Conservation (phyloP, 306 rosid genomes). For the Cicer pinnatifidum region DNA sequence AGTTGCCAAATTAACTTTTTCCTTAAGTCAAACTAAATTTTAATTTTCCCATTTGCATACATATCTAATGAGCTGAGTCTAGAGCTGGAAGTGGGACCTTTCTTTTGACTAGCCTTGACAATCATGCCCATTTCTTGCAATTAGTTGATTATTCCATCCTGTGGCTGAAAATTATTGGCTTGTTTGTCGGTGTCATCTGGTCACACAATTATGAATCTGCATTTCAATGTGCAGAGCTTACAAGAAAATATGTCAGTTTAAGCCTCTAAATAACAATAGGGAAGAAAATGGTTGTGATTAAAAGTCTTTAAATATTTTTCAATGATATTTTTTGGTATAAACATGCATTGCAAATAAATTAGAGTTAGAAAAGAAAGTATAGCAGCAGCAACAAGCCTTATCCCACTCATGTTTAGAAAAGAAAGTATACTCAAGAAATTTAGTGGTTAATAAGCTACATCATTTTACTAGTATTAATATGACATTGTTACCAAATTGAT, state of each 20-base stretch:
- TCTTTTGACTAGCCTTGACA: constrained; percentile 36
- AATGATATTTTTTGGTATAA: no score
- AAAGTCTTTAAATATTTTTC: background rate
- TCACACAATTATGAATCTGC: constrained; percentile 18
- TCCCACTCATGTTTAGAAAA: background rate
- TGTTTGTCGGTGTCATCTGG: constrained; percentile 20
- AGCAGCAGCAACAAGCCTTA: no score
- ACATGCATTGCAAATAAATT: no score
- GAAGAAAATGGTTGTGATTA: background rate
- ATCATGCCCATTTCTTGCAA: constrained; percentile 8
- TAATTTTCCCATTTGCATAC: constrained; percentile 24
- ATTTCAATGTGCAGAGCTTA: constrained; percentile 15
- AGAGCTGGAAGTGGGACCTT: constrained; percentile 40
- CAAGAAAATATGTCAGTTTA: background rate
- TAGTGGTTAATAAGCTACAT: background rate
- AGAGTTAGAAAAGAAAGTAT: no score
- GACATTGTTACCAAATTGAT: background rate
- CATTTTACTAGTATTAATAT: background rate
- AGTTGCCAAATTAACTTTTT: constrained; percentile 12
- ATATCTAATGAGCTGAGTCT: constrained; percentile 30
- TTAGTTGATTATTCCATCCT: constrained; percentile 12
- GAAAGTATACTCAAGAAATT: background rate
- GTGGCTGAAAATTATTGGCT: constrained; percentile 13
- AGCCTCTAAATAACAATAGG: background rate
- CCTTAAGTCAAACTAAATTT: background rate